Base-by-base conservation (phyloP, 1,284 basidiomycete species). In the Cryptococcus sp. region DNA sequence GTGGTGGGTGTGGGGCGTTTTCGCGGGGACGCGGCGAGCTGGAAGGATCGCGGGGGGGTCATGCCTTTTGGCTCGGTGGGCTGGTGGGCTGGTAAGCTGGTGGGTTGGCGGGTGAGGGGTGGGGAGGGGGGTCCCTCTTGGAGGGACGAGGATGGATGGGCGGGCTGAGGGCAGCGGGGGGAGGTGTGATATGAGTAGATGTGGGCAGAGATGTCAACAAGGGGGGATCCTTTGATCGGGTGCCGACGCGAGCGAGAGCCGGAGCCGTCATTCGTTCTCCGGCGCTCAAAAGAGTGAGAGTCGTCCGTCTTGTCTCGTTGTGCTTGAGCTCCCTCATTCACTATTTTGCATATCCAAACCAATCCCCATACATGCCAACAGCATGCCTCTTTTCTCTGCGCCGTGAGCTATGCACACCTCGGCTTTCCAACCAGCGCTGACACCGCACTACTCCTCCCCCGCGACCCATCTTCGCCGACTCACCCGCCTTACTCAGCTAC, bases 401-500 rank as follows among this genome's bases (percentile, higher is more conserved):
- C 58, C 61, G 61, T 63, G 47, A 59, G 61, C 35, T 23, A 37
- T 35, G 35, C 51, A 20, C 18, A 18, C 28, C 23, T 35, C 12
- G n/a, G 18, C 2, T 33, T 24, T 16, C n/a, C 18, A 16, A 16
- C 43, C 33, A 18, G 5, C 28, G 28, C 28, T 33, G 28, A 33
- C 28, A 33, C 5, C n/a, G n/a, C n/a, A 18, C 8, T 52, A 33
- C 28, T 24, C 20, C 16, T 20, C 2, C 15, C 7, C 23, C n/a
- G 38, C 47, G 20, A 15, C 8, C 12, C 18, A n/a, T 45, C 52
- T 35, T 28, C 12, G 35, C 52, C 23, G n/a, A 23, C 38, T 28
- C 42, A 20, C 21, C 4, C 15, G 15, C 24, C 23, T 18, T 21
- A 44, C 46, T 38, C 38, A 74, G 72, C 21, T 73, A 64, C 50